phyloP scores from a whole-genome alignment of 2,329 filamentous ascomycete species.

The Lachnellula hyalina region DNA sequence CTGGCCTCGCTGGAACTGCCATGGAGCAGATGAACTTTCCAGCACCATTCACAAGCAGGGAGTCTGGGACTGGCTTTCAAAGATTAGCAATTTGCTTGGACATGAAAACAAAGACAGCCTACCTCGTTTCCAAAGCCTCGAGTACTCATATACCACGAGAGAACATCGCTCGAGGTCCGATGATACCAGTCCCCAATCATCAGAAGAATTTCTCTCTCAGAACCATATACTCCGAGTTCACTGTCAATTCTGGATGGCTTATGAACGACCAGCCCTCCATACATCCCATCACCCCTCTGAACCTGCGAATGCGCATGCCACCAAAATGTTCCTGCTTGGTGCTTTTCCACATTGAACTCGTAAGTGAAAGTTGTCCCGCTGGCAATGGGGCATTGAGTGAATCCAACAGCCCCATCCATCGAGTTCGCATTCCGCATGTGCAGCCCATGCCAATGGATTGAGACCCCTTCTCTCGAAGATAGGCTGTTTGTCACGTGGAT shows the following conservation, averaged over 20 bases:
- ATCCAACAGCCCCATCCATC: constrained; percentile 54
- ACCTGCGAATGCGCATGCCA: constrained; percentile 42
- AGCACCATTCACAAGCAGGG: constrained; percentile 41
- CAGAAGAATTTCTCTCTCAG: constrained; percentile 39
- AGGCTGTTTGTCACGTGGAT: constrained; percentile 47
- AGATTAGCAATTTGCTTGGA: not conserved
- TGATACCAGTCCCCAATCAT: constrained; percentile 48
- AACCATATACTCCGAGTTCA: constrained; percentile 16
- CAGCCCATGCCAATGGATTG: constrained; percentile 57
- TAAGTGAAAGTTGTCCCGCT: constrained; percentile 28
- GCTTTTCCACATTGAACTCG: constrained; percentile 33
- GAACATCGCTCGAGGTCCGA: constrained; percentile 35
- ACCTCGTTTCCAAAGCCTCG: constrained; percentile 41
- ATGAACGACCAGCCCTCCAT: constrained; percentile 44
- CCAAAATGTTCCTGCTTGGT: constrained; percentile 23
- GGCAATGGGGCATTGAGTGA: constrained; percentile 35
- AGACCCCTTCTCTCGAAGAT: constrained; percentile 41
- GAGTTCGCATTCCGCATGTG: constrained; percentile 46
- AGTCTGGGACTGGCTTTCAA: constrained; percentile 42
- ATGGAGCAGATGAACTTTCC: constrained; percentile 42
- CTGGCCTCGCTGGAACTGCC: constrained; percentile 39
- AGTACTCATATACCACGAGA: constrained; percentile 39
- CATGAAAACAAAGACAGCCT: not conserved
- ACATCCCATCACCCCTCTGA: constrained; percentile 41
- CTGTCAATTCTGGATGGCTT: constrained; percentile 20